Conservation (phyloP, 2,329 filamentous ascomycete genomes). For the Ilyonectria sp. region DNA sequence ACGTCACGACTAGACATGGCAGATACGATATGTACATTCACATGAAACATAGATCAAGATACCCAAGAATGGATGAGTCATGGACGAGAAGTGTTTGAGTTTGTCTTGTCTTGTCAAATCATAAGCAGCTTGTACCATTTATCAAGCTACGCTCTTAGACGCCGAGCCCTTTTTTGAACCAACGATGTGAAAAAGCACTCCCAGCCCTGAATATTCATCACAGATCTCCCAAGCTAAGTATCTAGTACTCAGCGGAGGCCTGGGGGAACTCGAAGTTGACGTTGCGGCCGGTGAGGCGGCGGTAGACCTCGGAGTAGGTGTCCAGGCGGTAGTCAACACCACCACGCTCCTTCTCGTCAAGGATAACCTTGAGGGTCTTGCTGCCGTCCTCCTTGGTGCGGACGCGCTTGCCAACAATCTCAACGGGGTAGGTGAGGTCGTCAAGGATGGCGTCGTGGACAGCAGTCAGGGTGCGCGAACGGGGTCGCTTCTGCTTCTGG, state of each 20-base stretch:
- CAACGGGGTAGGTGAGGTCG: slow-evolving; percentile 99
- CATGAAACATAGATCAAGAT: slow-evolving; percentile 55
- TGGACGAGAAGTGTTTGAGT: slow-evolving; percentile 51
- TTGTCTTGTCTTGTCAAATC: slow-evolving; percentile 54
- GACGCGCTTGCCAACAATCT: slow-evolving; percentile 99
- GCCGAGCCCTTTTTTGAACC: slow-evolving; percentile 64
- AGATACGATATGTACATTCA: slow-evolving; percentile 31
- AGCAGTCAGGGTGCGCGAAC: slow-evolving; percentile 96
- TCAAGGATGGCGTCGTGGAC: slow-evolving; percentile 98
- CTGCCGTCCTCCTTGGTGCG: slow-evolving; percentile 98
- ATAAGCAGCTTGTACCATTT: slow-evolving; percentile 62
- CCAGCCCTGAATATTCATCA: slow-evolving; percentile 46
- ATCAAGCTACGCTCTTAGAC: slow-evolving; percentile 67
- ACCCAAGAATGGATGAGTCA: slow-evolving; percentile 54
- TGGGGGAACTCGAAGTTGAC: slow-evolving; percentile 99
- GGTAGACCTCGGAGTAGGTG: slow-evolving; percentile 99
- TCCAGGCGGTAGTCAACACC: slow-evolving; percentile 99
- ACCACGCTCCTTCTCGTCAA: slow-evolving; percentile 99
- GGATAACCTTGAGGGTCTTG: slow-evolving; percentile 99
- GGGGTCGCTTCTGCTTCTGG: slow-evolving; percentile 98
- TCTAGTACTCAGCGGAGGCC: slow-evolving; percentile 87
- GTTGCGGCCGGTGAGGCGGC: slow-evolving; percentile 94
- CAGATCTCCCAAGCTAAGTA: slow-evolving; percentile 73
- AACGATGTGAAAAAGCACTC: slow-evolving; percentile 55
- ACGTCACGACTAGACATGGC: slow-evolving; percentile 59